phyloP scores from a whole-genome alignment of 2,329 filamentous ascomycete genomes.

The Phialophora macrospora region DNA sequence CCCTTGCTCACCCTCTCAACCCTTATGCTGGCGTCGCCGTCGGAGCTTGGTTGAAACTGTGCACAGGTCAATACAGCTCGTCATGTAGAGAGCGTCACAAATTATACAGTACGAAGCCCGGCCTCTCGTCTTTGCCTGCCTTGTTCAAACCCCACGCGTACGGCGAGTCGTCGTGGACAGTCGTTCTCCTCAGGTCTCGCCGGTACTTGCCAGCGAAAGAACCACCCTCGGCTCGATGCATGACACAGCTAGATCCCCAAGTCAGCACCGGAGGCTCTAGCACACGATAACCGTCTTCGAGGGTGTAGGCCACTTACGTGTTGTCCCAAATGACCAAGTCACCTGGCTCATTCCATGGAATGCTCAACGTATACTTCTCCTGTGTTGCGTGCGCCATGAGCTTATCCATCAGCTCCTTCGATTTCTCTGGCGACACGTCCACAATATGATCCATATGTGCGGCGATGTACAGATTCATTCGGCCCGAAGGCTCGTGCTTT shows the following conservation, averaged over 20 bases:
- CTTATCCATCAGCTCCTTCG: slow-evolving; percentile 44
- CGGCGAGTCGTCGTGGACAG: slow-evolving; percentile 58
- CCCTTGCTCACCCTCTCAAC: not conserved
- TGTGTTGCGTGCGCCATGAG: slow-evolving; percentile 54
- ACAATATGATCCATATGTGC: slow-evolving; percentile 61
- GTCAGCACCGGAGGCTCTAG: slow-evolving; percentile 7
- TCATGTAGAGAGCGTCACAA: not conserved
- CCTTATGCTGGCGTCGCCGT: slow-evolving; percentile 3
- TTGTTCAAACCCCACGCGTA: slow-evolving; percentile 54
- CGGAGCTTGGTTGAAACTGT: slow-evolving; percentile 13
- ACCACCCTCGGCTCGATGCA: slow-evolving; percentile 60
- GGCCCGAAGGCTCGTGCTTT: slow-evolving; percentile 57
- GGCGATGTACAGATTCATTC: slow-evolving; percentile 61
- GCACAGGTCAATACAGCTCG: slow-evolving; percentile 6
- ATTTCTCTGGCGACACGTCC: slow-evolving; percentile 46
- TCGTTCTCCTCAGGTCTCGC: slow-evolving; percentile 62
- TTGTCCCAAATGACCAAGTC: slow-evolving; percentile 67
- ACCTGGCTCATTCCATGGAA: slow-evolving; percentile 55
- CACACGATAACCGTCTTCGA: not conserved
- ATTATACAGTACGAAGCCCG: slow-evolving; percentile 39
- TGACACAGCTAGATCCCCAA: slow-evolving; percentile 48
- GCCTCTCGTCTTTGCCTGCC: slow-evolving; percentile 39
- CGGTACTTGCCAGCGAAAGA: slow-evolving; percentile 55
- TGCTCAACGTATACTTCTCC: slow-evolving; percentile 53
- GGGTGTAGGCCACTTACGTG: slow-evolving; percentile 41